Percentiles rank a stretch among this genome's conserved stretches.
Conservation (phyloP, 2,329 filamentous ascomycete genomes). For the Gnomoniopsis sp. region DNA sequence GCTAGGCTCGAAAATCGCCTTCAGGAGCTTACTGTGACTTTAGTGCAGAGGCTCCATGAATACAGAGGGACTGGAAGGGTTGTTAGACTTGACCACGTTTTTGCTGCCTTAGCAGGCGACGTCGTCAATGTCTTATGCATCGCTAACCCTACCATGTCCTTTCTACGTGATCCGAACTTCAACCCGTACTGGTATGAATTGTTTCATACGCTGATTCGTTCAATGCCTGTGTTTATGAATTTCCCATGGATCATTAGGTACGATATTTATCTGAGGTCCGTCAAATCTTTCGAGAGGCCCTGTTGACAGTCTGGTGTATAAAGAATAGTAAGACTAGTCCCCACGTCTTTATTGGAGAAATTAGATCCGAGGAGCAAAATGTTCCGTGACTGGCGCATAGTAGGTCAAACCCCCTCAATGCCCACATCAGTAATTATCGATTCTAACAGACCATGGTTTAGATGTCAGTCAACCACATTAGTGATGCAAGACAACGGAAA, state of each 20-base stretch:
- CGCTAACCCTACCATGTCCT: conserved; percentile 3
- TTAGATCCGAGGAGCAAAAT: conserved; percentile 13
- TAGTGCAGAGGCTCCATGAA: not conserved
- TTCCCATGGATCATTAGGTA: conserved; percentile 19
- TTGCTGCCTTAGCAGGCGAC: not conserved
- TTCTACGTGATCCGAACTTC: conserved; percentile 21
- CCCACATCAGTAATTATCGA: no score
- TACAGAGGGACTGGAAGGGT: not conserved
- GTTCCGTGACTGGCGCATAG: conserved; percentile 13
- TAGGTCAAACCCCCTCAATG: not conserved
- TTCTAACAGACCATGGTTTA: not conserved
- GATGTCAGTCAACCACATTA: conserved; percentile 18
- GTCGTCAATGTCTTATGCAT: not conserved
- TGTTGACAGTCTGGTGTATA: not conserved
- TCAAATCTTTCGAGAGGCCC: not conserved
- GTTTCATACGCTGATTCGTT: conserved; percentile 22
- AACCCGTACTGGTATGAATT: conserved; percentile 23
- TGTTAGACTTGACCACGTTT: not conserved
- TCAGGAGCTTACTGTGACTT: not conserved
- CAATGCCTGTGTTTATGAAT: conserved; percentile 22
- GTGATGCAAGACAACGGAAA: conserved; percentile 19
- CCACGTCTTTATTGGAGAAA: not conserved
- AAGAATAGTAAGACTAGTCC: not conserved
- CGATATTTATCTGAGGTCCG: not conserved
- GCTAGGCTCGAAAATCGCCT: not conserved